phyloP scores from a whole-genome alignment of 2,329 filamentous ascomycete species.

The Ophiocordyceps polyrhachis-furcata region DNA sequence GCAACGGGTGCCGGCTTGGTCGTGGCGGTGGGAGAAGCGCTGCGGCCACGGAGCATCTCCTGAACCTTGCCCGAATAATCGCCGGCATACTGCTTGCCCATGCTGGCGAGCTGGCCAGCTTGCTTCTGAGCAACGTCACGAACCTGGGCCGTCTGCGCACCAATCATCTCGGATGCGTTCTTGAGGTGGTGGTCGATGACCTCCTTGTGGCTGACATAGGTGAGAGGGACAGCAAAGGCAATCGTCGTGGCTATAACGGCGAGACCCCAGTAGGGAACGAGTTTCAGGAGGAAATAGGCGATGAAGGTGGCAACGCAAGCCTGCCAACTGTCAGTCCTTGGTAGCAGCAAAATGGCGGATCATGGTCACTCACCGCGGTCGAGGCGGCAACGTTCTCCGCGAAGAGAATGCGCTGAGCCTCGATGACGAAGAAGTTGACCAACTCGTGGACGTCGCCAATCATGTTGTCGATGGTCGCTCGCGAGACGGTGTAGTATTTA shows the following conservation, averaged over 20 bases:
- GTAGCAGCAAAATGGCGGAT: background rate
- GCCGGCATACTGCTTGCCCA: slow-evolving; percentile 49
- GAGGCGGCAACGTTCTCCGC: slow-evolving; percentile 47
- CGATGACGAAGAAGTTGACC: slow-evolving; percentile 54
- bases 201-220: slow-evolving; percentile 52
- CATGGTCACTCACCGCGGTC: slow-evolving; percentile 29
- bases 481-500: slow-evolving; percentile 47
- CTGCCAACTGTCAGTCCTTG: slow-evolving; percentile 17
- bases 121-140: slow-evolving; percentile 44
- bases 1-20: slow-evolving; percentile 11
- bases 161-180: slow-evolving; percentile 36
- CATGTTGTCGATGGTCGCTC: slow-evolving; percentile 39
- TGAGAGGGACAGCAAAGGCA: slow-evolving; percentile 41
- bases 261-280: slow-evolving; percentile 52
- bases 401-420: slow-evolving; percentile 48
- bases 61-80: slow-evolving; percentile 52
- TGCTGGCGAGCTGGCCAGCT: slow-evolving; percentile 39
- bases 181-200: slow-evolving; percentile 45
- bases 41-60: slow-evolving; percentile 36
- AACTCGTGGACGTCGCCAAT: slow-evolving; percentile 49
- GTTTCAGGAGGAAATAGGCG: slow-evolving; percentile 50
- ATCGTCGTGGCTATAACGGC: slow-evolving; percentile 39
- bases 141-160: slow-evolving; percentile 44
- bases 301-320: slow-evolving; percentile 41
- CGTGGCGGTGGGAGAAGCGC: slow-evolving; percentile 20